Conservation (phyloP, 2,329 filamentous ascomycete genomes). For the Sarocladium brachiariae region DNA sequence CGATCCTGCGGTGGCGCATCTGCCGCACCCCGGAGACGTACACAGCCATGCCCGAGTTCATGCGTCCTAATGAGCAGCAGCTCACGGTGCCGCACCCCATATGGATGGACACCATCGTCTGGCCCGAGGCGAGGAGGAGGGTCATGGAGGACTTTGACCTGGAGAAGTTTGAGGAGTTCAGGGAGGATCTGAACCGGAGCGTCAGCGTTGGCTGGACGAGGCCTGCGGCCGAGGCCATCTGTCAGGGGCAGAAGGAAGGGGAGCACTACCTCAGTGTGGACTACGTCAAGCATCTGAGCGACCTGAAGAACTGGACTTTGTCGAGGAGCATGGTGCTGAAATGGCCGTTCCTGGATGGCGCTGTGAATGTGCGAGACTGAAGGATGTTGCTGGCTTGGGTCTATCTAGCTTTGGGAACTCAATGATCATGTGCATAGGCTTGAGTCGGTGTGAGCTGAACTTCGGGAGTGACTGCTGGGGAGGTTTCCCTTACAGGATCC, state of each 20-base stretch:
- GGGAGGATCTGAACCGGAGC: not conserved
- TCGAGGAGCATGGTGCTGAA: not conserved
- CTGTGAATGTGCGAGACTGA: slow-evolving; percentile 1
- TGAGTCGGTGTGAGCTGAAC: no score
- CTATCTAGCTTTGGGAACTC: no score
- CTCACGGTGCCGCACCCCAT: slow-evolving; percentile 18
- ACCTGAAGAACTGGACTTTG: slow-evolving; percentile 6
- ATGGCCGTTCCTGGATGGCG: slow-evolving; percentile 1
- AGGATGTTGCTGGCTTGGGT: not conserved
- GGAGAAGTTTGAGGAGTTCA: not conserved
- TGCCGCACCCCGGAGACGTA: slow-evolving; percentile 19
- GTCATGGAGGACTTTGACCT: slow-evolving; percentile 14
- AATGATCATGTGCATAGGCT: no score
- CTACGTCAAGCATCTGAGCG: slow-evolving; percentile 1
- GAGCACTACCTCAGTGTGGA: slow-evolving; percentile 5
- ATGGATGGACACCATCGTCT: slow-evolving; percentile 19
- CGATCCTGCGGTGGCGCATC: slow-evolving; percentile 16
- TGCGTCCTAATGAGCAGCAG: slow-evolving; percentile 19
- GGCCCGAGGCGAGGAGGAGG: slow-evolving; percentile 15
- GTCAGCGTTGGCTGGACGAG: slow-evolving; percentile 1
- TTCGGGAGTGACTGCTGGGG: no score
- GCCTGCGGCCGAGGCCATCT: slow-evolving; percentile 2
- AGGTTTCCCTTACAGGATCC: no score
- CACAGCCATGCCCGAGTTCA: slow-evolving; percentile 17
- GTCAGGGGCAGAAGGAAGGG: not conserved